Evolutionary conservation across 345 rosid species (phyloP), one percentile per base, ranked within the genome.

Genomic region (Chamaenerion angustifolium): DNA sequence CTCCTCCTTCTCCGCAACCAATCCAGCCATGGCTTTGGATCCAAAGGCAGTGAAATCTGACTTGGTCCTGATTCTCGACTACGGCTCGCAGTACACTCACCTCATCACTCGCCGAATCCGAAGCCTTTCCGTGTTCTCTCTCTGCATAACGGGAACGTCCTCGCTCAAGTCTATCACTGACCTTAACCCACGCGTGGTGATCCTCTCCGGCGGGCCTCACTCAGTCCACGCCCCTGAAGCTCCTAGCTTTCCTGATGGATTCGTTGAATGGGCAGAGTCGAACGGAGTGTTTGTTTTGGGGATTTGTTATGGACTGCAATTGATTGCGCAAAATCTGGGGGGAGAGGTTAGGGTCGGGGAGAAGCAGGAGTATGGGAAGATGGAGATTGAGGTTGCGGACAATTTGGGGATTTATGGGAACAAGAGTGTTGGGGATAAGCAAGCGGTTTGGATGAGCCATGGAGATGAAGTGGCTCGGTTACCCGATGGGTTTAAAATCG

Each of bases 381-480:
- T 86, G 98, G 95, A 87, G 76, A 80, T 87, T 69, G 75, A 23
- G 57, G 98, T 87, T 23, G 73, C 59, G 47, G 57, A 63, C 16
- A 68, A 47, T 52, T 47, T 45, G 3, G 93, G 87, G 49, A 54
- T 92, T 56, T 87, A 67, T 50, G 93, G 98, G 56, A 57, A 65
- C 11, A 80, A 70, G 62, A 63, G 48, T 40, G 81, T 54, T 57
- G 96, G 89, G 51, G 82, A 92, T 35, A 72, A 48, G 61, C 88
- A 87, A 70, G 75, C 73, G 11, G 98, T 82, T 47, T 92, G 96
- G 98, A 92, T 87, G 98, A 92, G 98, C 43, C 98, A 87, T 57
- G 98, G 96, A 0, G 98, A 84, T 51, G 98, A 92, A 76, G 94
- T 83, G 6, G 74, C 56, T 3, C 49, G 57, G 43, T 60, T 92